Evolutionary conservation across 345 rosid species (phyloP).

Genomic region (Kandelia obovata): DNA sequence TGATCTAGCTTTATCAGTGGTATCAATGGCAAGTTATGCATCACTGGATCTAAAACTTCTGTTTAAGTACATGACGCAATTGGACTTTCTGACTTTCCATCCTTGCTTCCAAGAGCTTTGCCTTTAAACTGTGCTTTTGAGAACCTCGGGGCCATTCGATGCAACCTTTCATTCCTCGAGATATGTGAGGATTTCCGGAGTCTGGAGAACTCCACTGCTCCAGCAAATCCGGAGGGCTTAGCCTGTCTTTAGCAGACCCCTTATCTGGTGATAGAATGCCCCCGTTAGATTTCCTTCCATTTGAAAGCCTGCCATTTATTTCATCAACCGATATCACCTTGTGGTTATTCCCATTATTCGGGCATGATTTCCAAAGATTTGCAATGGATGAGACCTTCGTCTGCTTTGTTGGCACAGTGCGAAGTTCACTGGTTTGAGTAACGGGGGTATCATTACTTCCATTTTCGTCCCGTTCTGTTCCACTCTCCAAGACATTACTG

Average conservation of each 20-base stretch:
- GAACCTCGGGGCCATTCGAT: conserved; percentile 90
- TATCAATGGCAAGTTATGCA: conserved; percentile 13
- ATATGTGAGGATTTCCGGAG: conserved; percentile 55
- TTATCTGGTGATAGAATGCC: conserved; percentile 54
- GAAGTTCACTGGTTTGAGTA: conserved; percentile 61
- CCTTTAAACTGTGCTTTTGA: conserved; percentile 82
- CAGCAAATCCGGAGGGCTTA: conserved; percentile 53
- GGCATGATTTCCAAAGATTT: conserved; percentile 64
- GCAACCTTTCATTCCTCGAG: conserved; percentile 91
- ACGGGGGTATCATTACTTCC: conserved; percentile 48
- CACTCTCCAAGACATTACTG: conserved; percentile 51
- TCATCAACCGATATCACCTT: conserved; percentile 68
- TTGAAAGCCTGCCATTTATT: conserved; percentile 57
- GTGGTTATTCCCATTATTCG: conserved; percentile 55
- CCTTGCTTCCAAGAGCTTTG: conserved; percentile 88
- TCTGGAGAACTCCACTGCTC: conserved; percentile 92
- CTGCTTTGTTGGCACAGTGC: conserved; percentile 48
- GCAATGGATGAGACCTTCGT: conserved; percentile 62
- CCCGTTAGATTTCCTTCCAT: conserved; percentile 65
- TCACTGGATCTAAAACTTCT: conserved; percentile 57
- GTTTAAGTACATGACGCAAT: conserved; percentile 78
- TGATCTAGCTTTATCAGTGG: conserved; percentile 1
- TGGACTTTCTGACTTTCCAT: conserved; percentile 82
- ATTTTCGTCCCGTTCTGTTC: conserved; percentile 56
- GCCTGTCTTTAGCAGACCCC: conserved; percentile 56